Evolutionary conservation across 768 basidiomycete genomes (phyloP).

Genomic region (Leccinum truebloodii): DNA sequence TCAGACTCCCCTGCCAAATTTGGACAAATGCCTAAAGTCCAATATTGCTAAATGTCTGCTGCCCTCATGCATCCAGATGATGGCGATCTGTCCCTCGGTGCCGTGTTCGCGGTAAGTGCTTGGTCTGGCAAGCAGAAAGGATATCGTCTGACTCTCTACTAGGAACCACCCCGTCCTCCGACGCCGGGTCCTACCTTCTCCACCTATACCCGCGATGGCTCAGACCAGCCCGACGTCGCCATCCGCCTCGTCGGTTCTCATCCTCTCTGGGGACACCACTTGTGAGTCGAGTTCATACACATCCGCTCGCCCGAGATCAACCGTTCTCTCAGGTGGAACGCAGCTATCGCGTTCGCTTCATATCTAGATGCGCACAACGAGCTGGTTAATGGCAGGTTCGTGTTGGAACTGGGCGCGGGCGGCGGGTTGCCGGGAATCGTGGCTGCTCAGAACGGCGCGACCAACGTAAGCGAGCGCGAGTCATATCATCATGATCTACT

Average conservation of each 20-base stretch:
- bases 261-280: constrained; percentile 79
- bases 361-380: constrained; percentile 59
- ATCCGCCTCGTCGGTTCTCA: constrained; percentile 79
- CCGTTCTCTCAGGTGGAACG: constrained; percentile 65
- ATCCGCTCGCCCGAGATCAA: neutral
- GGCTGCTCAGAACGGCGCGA: constrained; percentile 67
- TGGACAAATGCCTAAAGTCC: constrained; percentile 11
- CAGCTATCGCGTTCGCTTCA: constrained; percentile 67
- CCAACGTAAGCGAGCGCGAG: constrained; percentile 43
- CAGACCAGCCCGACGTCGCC: constrained; percentile 37
- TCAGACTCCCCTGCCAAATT: constrained; percentile 35
- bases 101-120: neutral
- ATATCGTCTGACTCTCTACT: neutral
- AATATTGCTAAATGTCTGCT: too few relatives aligned
- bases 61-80: neutral
- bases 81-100: neutral
- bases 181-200: constrained; percentile 61
- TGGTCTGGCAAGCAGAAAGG: too few relatives aligned
- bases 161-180: constrained; percentile 68
- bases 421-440: constrained; percentile 88
- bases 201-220: constrained; percentile 43
- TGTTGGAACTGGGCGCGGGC: constrained; percentile 93
- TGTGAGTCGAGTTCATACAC: constrained; percentile 45
- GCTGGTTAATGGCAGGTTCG: constrained; percentile 45
- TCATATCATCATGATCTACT: neutral